A percentile compares a stretch with the other conserved stretches of the same genome.
These are phyloP conservation scores for Prunella vulgaris DNA, from an alignment of 257 asterid genomes.

Conservation along the genomic window DNA sequence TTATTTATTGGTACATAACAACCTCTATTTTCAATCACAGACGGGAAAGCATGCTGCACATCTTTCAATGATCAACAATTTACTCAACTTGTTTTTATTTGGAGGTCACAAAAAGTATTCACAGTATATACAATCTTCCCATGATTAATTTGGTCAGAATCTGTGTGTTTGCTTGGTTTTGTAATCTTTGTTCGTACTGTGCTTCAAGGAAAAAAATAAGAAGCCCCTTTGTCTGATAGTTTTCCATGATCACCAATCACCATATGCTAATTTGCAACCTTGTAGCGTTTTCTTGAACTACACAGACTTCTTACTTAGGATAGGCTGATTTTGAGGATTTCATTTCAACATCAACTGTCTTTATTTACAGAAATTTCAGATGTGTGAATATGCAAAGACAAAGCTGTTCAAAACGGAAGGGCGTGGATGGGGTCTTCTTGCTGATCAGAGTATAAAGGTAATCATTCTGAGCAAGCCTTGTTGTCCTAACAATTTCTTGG, in stretches of 20 bases:
- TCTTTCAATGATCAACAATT: background rate
- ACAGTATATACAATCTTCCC: background rate
- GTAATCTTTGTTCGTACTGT: background rate
- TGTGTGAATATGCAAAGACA: constrained; percentile 64
- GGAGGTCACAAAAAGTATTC: background rate
- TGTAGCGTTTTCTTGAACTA: constrained; percentile 9
- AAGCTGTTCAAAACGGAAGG: constrained; percentile 81
- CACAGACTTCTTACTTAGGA: background rate
- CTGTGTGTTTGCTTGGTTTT: constrained; percentile 5
- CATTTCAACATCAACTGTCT: constrained; percentile 17
- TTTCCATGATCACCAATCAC: background rate
- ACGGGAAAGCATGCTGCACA: background rate
- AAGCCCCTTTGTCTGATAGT: background rate
- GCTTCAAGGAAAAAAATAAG: background rate
- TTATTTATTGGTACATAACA: background rate
- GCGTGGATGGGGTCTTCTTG: constrained; percentile 92
- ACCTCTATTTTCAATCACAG: background rate
- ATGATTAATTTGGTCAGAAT: background rate
- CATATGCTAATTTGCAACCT: background rate
- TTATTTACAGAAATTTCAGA: constrained; percentile 71
- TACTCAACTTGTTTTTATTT: background rate
- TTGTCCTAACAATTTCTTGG: background rate
- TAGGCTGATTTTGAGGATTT: constrained; percentile 18
- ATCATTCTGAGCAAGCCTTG: constrained; percentile 20
- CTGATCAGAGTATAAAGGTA: constrained; percentile 75